Evolutionary conservation across 208 protist genomes (phyloP).

Genomic region (Leptomonas seymouri): DNA sequence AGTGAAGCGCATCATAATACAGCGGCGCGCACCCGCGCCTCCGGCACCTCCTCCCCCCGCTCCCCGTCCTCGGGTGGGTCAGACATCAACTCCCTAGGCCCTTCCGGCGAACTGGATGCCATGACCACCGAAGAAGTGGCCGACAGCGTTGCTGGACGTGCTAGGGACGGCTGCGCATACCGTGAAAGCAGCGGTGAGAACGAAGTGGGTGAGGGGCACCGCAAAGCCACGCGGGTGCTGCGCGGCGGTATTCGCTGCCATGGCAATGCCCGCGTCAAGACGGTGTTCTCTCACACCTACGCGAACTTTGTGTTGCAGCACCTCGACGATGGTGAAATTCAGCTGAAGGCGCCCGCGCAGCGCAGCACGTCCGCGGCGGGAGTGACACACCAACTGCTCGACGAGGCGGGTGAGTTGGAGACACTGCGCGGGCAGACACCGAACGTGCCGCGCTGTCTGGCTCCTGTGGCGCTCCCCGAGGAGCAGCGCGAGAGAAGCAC

Average conservation of each 20-base stretch:
- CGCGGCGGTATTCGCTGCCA: constrained; percentile 53
- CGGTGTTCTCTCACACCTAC: constrained; percentile 39
- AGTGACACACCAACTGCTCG: constrained; percentile 29
- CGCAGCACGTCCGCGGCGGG: constrained; percentile 6
- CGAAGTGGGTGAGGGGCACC: background rate
- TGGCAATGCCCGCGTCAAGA: constrained; percentile 36
- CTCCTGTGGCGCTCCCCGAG: constrained; percentile 21
- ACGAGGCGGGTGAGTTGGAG: constrained; percentile 45
- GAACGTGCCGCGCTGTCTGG: constrained; percentile 32
- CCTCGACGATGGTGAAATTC: constrained; percentile 22
- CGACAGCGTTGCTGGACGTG: background rate
- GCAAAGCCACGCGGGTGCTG: constrained; percentile 11
- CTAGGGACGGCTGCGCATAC: background rate
- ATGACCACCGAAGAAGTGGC: constrained; percentile 2
- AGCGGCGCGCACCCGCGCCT: background rate
- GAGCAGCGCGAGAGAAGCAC: background rate
- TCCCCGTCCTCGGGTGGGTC: constrained; percentile 6
- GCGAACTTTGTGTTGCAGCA: constrained; percentile 35
- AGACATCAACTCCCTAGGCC: constrained; percentile 1
- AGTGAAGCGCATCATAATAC: background rate
- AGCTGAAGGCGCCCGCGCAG: constrained; percentile 9
- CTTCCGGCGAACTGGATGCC: background rate
- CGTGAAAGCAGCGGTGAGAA: background rate
- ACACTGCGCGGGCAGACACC: constrained; percentile 44
- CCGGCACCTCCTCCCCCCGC: constrained; percentile 3